Evolutionary conservation across 2,329 filamentous ascomycete genomes (phyloP), one percentile per base, ranked within the genome.

Genomic region (Penicillium sp.): DNA sequence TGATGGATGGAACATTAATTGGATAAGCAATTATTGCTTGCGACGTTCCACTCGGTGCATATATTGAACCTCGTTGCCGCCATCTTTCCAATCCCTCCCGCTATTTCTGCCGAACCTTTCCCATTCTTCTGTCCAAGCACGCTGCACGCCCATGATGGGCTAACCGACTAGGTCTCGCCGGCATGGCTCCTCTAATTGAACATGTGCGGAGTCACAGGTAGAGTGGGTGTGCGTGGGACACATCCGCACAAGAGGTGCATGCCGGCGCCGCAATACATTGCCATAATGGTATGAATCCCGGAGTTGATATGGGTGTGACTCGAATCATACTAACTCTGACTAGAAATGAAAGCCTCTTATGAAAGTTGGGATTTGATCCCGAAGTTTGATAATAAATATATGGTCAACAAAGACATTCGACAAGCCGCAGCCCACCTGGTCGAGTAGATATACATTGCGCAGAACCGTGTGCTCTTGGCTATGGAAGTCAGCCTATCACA

Each of bases 201-300:
- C 11, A 37, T 41, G 27, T 46, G 44, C 46, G 43, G 29, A 25
- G 30, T 6, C 27, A 22, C 19, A 43, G 29, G 34, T 5, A 29
- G 14, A 31, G 16, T 30, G 8, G 33, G 22, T 25, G 27, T 31
- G 37, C 25, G 42, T 25, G 16, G 16, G 40, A 40, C 34, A 49
- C 31, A 41, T 35, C 39, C 35, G 37, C 29, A 50, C 30, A 46
- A 48, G 57, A 13, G 57, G 19, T 54, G 53, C 33, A 53, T 60
- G 65, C 50, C 64, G 65, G 65, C 64, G 53, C 53, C 57, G 46
- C 57, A 50, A 59, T 60, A 46, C 52, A 57, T 57, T 53, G 49
- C 49, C 54, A 57, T 54, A 49, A 46, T 54, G 62, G 66, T 68
- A 66, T 43, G 63, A 27, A 18, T 18, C 33, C 34, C 9, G 4